Evolutionary conservation across 352 stramenopile genomes (phyloP), one percentile per base, ranked within the genome.

Genomic region (Phytophthora cryptogea): DNA sequence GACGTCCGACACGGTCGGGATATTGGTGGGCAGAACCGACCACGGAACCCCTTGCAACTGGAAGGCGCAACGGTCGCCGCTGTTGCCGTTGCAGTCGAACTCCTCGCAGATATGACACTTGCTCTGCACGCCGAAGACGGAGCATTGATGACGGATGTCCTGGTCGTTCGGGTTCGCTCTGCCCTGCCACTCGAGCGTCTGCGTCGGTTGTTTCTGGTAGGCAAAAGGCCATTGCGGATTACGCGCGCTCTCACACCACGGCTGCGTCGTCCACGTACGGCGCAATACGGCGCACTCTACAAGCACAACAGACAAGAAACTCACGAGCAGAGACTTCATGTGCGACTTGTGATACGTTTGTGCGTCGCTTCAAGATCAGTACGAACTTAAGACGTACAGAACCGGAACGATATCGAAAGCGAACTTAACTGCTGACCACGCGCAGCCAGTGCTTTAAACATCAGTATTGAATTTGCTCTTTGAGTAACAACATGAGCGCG

Each of bases 41-140:
- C 78, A 94, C 37, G 72, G 56, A 20, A 98, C 71, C 16, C 96
- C 96, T 59, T 99, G 96, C 11, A 99, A 66, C 70, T 99, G 96
- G 63, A 95, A 96, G 9, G 76, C 65, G 66, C 95, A 98, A 17
- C 54, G 73, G 31, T 78, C 44, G 14, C 60, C 56, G 9, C 55
- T 66, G 13, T 47, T 47, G 3, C 45, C 16, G 32, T 75, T 84
- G 59, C 95, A 98, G 4, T 57, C 70, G 49, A 98, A 95, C 27
- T 94, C 70, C 42, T 95, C 78, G 57, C 96, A 99, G 28, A 92
- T 71, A 53, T 98, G 94, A 65, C 96, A 99, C 70, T 98, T 98
- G 68, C 79, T 96, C 51, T 88, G 74, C 6, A 97, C 90, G 28
- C 96, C 96, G 5, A 88, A 86, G 8, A 85, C 77, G 8, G 78